Evolutionary conservation across 805 yeast genomes (phyloP).

Genomic region (Nakazawaea ernobii): DNA sequence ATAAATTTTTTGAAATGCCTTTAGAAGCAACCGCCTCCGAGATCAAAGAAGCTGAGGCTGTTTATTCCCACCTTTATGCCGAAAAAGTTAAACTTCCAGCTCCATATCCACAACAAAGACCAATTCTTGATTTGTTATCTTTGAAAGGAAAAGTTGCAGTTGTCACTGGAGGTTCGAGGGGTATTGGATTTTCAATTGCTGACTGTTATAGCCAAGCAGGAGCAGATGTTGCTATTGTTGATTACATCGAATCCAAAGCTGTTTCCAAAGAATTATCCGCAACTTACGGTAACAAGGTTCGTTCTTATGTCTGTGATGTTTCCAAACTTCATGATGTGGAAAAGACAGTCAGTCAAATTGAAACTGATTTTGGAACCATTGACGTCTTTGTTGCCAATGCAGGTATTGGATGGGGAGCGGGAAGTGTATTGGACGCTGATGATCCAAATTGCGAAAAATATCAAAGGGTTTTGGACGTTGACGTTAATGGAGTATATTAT

Average conservation of each 20-base stretch:
- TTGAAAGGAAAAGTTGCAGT: conserved; percentile 36
- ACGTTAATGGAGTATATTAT: conserved; percentile 45
- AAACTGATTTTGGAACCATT: conserved; percentile 30
- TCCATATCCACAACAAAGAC: conserved; percentile 8
- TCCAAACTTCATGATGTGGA: conserved; percentile 25
- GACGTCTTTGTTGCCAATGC: conserved; percentile 40
- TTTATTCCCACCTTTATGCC: conserved; percentile 6
- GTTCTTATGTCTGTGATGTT: conserved; percentile 25
- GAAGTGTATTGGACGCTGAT: conserved; percentile 25
- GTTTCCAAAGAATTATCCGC: conserved; percentile 33
- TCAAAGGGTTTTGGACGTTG: conserved; percentile 43
- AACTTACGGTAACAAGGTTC: conserved; percentile 23
- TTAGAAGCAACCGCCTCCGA: not conserved
- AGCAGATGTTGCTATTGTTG: conserved; percentile 37
- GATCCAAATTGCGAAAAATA: conserved; percentile 28
- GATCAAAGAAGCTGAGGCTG: not conserved
- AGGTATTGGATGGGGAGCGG: conserved; percentile 31
- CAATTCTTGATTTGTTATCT: conserved; percentile 31
- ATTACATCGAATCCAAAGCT: conserved; percentile 28
- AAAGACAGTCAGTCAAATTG: conserved; percentile 20
- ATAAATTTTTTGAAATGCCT: not conserved
- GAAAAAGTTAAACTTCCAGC: conserved; percentile 5
- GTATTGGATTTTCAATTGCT: conserved; percentile 35
- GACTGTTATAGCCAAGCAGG: conserved; percentile 39
- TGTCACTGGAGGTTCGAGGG: conserved; percentile 36